Conservation (phyloP, 2,329 filamentous ascomycete genomes). For the Xylariaceae sp. region DNA sequence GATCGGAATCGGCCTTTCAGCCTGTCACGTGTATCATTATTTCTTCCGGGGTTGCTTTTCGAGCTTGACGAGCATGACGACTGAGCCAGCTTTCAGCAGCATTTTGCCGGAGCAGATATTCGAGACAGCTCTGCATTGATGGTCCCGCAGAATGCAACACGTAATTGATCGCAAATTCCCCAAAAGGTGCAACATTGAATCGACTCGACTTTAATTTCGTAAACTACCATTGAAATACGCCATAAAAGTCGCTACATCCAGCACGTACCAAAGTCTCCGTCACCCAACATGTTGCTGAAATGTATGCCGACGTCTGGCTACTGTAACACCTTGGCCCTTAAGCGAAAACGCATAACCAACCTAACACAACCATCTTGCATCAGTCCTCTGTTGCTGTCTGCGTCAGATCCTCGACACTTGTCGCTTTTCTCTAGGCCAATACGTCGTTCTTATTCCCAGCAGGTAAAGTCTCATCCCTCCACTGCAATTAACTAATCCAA, state of each 20-base stretch:
- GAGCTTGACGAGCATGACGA: conserved; percentile 45
- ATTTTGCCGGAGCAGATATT: conserved; percentile 42
- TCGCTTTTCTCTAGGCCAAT: conserved; percentile 7
- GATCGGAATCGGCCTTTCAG: conserved; percentile 40
- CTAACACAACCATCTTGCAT: conserved; percentile 9
- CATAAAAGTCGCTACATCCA: conserved; percentile 36
- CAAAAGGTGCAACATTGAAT: conserved; percentile 45
- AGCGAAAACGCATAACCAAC: conserved; percentile 21
- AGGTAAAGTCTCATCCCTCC: conserved; percentile 28
- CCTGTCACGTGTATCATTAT: conserved; percentile 47
- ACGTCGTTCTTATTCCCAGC: conserved; percentile 9
- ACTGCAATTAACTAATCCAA: conserved; percentile 14
- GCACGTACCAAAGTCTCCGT: conserved; percentile 15
- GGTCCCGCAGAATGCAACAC: conserved; percentile 45
- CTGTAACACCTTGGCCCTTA: conserved; percentile 28
- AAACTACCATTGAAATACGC: conserved; percentile 39
- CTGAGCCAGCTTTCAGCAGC: conserved; percentile 42
- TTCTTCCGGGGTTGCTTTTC: conserved; percentile 43
- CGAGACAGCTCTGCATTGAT: conserved; percentile 44
- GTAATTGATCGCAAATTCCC: conserved; percentile 48
- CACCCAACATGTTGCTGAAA: conserved; percentile 21
- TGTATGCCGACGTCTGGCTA: conserved; percentile 27
- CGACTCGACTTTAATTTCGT: conserved; percentile 44
- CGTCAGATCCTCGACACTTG: conserved; percentile 1
- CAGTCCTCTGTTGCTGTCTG: conserved; percentile 7